phyloP scores from a whole-genome alignment of 768 basidiomycete species.

The Epithele typhae region DNA sequence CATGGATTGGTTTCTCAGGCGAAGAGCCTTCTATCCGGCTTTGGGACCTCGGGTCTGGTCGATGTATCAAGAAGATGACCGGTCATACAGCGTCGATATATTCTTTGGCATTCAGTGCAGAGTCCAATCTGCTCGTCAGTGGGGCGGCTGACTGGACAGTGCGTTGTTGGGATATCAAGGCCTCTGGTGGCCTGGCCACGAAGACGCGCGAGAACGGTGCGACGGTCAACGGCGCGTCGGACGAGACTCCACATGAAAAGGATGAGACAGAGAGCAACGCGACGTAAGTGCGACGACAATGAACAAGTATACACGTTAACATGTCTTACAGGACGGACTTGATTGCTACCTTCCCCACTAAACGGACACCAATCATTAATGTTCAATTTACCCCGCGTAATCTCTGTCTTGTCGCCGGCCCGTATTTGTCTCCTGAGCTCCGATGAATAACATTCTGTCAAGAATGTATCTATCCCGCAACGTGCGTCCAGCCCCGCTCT shows the following conservation, averaged over 20 bases:
- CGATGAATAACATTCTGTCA: constrained; percentile 28
- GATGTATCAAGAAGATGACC: constrained; percentile 92
- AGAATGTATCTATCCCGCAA: too few species aligned
- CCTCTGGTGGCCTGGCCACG: constrained; percentile 56
- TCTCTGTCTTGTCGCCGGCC: constrained; percentile 84
- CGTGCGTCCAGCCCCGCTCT: too few species aligned
- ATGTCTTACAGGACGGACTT: constrained; percentile 65
- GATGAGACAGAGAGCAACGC: constrained; percentile 43
- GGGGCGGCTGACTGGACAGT: constrained; percentile 95
- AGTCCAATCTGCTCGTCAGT: constrained; percentile 86
- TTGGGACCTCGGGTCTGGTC: constrained; percentile 96
- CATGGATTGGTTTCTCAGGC: constrained; percentile 35
- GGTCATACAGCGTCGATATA: constrained; percentile 90
- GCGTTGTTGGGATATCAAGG: constrained; percentile 95
- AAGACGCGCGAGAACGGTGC: constrained; percentile 58
- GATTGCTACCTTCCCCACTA: constrained; percentile 89
- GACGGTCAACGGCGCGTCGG: constrained; percentile 30
- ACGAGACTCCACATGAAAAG: constrained; percentile 23
- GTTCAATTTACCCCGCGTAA: constrained; percentile 95
- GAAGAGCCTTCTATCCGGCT: constrained; percentile 92
- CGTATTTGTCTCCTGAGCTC: constrained; percentile 57
- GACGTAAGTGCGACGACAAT: constrained; percentile 70
- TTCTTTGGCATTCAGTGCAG: constrained; percentile 87
- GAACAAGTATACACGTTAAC: too few species aligned
- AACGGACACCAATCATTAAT: constrained; percentile 89